These are phyloP conservation scores for Pachysolen tannophilus DNA, from an alignment of 805 yeast genomes.

Conservation along the genomic window DNA sequence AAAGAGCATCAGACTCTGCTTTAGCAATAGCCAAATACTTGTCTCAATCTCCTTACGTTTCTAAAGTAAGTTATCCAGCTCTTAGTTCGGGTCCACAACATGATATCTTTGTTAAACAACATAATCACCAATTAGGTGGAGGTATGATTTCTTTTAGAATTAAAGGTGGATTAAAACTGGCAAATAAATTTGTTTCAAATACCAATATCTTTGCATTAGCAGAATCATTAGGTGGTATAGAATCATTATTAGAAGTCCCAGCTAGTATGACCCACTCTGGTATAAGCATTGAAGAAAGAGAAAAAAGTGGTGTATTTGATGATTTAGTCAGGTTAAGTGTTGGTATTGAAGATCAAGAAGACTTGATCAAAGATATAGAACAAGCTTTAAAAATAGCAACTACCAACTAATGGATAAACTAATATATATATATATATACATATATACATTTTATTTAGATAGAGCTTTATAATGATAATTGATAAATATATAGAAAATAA, in stretches of 20 bases:
- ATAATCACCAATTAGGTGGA: conserved; percentile 81
- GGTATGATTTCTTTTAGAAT: conserved; percentile 88
- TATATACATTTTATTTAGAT: neutral
- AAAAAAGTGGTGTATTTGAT: conserved; percentile 72
- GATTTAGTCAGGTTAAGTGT: conserved; percentile 77
- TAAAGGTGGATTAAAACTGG: conserved; percentile 73
- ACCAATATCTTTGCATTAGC: conserved; percentile 79
- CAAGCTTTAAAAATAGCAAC: conserved; percentile 50
- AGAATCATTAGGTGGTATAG: conserved; percentile 87
- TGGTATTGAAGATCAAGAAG: conserved; percentile 81
- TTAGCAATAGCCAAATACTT: conserved; percentile 62
- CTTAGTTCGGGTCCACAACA: conserved; percentile 56
- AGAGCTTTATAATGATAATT: neutral
- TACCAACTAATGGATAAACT: conserved; percentile 1
- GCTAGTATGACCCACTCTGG: conserved; percentile 93
- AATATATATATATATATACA: neutral
- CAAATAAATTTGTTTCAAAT: conserved; percentile 61
- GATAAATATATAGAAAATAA: too few species aligned
- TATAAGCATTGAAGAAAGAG: conserved; percentile 72
- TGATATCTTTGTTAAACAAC: conserved; percentile 62
- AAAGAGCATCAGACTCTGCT: conserved; percentile 62
- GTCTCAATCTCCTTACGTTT: conserved; percentile 39
- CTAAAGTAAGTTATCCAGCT: conserved; percentile 79
- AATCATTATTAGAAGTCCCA: conserved; percentile 79
- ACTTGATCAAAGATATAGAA: conserved; percentile 61